These are phyloP conservation scores for Ogataea pilisensis DNA, from an alignment of 805 yeast genomes.

Conservation along the genomic window DNA sequence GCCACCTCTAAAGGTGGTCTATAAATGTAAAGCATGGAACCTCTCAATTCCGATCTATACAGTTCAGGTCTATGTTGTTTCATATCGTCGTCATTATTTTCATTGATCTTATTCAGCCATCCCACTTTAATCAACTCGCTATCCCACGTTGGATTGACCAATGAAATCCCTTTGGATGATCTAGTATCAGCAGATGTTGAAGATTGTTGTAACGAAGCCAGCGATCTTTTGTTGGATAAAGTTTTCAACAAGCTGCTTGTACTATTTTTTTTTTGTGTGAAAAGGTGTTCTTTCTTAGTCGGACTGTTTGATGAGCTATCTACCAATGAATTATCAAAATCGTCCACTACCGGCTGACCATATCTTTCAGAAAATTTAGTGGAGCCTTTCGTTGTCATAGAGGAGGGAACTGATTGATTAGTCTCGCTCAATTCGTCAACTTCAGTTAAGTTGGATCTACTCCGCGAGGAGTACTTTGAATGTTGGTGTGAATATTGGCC, in stretches of 20 bases:
- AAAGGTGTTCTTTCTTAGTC: background rate
- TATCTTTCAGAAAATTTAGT: conserved; percentile 1
- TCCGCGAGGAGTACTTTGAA: conserved; percentile 1
- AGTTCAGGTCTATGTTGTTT: conserved; percentile 60
- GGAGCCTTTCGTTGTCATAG: background rate
- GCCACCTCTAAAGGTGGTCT: conserved; percentile 50
- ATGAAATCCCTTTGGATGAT: conserved; percentile 5
- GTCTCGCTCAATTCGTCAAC: conserved; percentile 7
- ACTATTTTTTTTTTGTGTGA: conserved; percentile 8
- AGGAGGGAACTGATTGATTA: conserved; percentile 1
- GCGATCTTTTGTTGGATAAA: conserved; percentile 15
- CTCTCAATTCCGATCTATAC: conserved; percentile 64
- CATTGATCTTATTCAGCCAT: conserved; percentile 53
- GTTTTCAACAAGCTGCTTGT: conserved; percentile 14
- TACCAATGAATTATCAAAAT: no score
- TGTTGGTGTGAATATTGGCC: conserved; percentile 1
- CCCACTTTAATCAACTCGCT: conserved; percentile 42
- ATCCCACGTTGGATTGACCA: conserved; percentile 33
- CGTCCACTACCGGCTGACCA: conserved; percentile 1
- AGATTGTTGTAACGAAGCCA: conserved; percentile 11
- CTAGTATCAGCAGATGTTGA: background rate
- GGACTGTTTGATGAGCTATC: conserved; percentile 2
- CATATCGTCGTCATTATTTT: conserved; percentile 31
- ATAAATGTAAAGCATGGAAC: conserved; percentile 60
- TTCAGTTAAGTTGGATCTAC: conserved; percentile 6